phyloP scores from a whole-genome alignment of 345 rosid genomes.

The Populus pruinosa region DNA sequence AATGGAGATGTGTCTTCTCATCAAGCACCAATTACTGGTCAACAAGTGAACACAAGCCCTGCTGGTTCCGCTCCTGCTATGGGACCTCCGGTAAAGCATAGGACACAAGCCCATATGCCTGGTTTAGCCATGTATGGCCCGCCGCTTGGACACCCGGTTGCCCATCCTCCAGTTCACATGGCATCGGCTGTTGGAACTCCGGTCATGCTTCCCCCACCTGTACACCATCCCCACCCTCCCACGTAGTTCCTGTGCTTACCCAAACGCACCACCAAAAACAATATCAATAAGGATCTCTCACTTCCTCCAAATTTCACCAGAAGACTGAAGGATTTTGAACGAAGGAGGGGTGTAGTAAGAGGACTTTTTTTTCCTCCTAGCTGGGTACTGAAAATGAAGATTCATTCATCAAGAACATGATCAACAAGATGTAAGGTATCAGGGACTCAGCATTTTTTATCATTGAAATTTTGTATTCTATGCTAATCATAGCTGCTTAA shows the following conservation, averaged over 20 bases:
- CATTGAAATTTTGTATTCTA: neutral
- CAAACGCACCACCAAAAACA: constrained; percentile 52
- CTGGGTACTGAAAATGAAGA: neutral
- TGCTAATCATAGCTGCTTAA: neutral
- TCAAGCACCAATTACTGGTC: constrained; percentile 67
- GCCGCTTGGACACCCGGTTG: constrained; percentile 67
- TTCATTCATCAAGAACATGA: neutral
- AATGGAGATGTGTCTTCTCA: constrained; percentile 44
- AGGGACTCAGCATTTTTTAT: neutral
- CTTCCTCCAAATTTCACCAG: no score
- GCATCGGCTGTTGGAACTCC: constrained; percentile 86
- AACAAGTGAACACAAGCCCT: constrained; percentile 40
- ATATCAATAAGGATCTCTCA: constrained; percentile 31
- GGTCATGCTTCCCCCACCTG: constrained; percentile 72
- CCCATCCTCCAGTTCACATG: constrained; percentile 62
- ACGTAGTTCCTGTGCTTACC: constrained; percentile 65
- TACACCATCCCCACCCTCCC: constrained; percentile 57
- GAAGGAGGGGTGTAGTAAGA: no score
- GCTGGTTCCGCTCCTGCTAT: constrained; percentile 9
- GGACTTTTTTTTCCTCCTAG: neutral
- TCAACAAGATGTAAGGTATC: neutral
- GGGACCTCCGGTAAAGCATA: constrained; percentile 44
- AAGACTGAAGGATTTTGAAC: no score
- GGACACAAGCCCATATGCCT: constrained; percentile 48
- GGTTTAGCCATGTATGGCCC: constrained; percentile 72